Base-by-base conservation (phyloP, 2,329 filamentous ascomycete species). In the Trichoderma sp. region DNA sequence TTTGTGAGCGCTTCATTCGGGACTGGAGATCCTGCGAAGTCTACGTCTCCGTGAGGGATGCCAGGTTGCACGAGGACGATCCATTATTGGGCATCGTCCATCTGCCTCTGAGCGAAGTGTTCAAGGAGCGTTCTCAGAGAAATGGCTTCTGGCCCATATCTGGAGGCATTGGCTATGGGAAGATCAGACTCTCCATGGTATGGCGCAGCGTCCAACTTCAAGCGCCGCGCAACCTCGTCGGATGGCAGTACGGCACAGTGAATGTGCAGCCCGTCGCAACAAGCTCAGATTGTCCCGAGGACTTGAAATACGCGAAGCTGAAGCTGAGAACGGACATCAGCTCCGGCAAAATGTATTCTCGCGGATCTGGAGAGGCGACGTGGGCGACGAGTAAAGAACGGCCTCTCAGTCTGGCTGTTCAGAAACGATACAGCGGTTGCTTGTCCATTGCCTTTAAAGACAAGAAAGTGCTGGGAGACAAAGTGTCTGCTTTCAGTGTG, bases 201-300 rank as follows among this genome's bases (percentile, higher is more conserved):
- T 94, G 92, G 86, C 87, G 92, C 58, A 92, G 90, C 71, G 85
- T 93, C 3, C 86, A 91, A 72, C 80, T 92, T 1, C 86, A 91
- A 75, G 81, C 90, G 2, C 89, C 90, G 1, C 82, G 80, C 6
- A 84, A 88, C 65, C 79, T 91, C 36, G 81, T 89, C 1, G 92
- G 92, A 2, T 93, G 91, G 91, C 89, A 92, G 28, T 91, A 90
- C 71, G 92, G 92, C 6, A 93, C 92, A 0, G 77, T 93, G 0
- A 89, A 92, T 73, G 82, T 93, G 56, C 84, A 87, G n/a, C 84
- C 87, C 14, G 84, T 83, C 65, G 81, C 81, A 2, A 83, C 84
- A 15, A 74, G 76, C 32, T 80, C 84, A n/a, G 73, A 78, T 15
- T 80, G 90, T 1, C 83, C 87, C 0, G 76, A 83, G 1, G 83